Conservation (phyloP, 2,329 filamentous ascomycete species). For the Atkinsonella texensis region DNA sequence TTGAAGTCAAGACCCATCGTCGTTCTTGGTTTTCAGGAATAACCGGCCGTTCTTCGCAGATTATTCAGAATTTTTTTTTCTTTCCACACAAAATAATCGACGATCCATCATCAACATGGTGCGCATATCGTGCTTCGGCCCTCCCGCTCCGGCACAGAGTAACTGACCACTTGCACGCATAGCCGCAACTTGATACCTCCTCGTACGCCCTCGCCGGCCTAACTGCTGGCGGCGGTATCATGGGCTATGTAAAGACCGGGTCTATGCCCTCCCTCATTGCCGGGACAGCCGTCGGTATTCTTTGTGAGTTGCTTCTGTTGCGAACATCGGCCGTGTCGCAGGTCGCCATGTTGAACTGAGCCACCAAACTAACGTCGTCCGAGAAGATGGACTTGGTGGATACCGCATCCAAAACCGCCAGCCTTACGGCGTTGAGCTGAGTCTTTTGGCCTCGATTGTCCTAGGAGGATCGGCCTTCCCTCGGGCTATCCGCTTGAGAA, state of each 20-base stretch:
- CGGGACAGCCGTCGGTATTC: slow-evolving; percentile 65
- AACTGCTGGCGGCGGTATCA: slow-evolving; percentile 76
- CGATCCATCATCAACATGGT: background rate
- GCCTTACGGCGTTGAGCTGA: slow-evolving; percentile 76
- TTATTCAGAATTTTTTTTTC: background rate
- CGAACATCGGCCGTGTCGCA: background rate
- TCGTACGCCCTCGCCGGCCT: slow-evolving; percentile 70
- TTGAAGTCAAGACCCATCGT: background rate
- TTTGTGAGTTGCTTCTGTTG: slow-evolving; percentile 34
- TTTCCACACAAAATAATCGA: background rate
- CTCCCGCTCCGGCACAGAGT: too few species aligned
- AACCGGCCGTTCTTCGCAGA: background rate
- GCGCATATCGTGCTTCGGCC: background rate
- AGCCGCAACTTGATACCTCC: slow-evolving; percentile 33
- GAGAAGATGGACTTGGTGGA: slow-evolving; percentile 65
- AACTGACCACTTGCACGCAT: background rate
- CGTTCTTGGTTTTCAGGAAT: background rate
- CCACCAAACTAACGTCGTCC: background rate
- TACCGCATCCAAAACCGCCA: slow-evolving; percentile 65
- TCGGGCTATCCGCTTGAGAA: slow-evolving; percentile 68
- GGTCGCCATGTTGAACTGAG: background rate
- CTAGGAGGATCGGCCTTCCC: slow-evolving; percentile 78
- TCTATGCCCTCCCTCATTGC: slow-evolving; percentile 81
- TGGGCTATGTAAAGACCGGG: slow-evolving; percentile 73
- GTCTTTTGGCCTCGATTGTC: slow-evolving; percentile 76